Evolutionary conservation across 441 rosid genomes (phyloP).

Genomic region (Corymbia citriodora): DNA sequence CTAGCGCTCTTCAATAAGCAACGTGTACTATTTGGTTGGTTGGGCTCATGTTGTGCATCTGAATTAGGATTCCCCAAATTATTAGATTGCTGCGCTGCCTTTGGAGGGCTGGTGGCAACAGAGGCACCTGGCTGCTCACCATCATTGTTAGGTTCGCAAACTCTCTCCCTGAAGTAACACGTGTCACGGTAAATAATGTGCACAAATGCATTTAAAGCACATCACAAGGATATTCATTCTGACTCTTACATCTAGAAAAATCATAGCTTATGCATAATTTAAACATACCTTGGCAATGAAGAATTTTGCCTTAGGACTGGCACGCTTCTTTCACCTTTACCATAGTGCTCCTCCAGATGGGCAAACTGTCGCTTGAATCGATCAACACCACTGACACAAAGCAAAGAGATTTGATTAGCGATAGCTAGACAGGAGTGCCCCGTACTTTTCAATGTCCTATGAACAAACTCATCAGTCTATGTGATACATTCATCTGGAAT

Average conservation of each 20-base stretch:
- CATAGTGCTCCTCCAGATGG: constrained; percentile 5
- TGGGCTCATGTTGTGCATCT: background rate
- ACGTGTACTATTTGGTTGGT: background rate
- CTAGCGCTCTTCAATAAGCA: constrained; percentile 3
- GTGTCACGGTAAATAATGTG: background rate
- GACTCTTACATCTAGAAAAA: background rate
- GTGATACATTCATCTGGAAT: background rate
- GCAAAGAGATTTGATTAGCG: background rate
- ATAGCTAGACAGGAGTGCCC: background rate
- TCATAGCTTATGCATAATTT: background rate
- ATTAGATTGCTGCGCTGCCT: background rate
- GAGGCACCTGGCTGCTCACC: background rate
- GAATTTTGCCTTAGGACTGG: constrained; percentile 1
- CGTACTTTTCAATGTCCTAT: background rate
- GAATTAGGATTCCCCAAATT: background rate
- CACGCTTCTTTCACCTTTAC: background rate
- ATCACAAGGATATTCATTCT: background rate
- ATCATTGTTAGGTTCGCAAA: background rate
- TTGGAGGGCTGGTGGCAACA: background rate
- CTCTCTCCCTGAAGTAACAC: background rate
- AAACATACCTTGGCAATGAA: constrained; percentile 2
- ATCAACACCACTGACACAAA: background rate
- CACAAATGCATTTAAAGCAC: background rate
- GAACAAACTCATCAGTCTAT: background rate
- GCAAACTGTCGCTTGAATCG: constrained; percentile 11